These are phyloP conservation scores for Microdochium paspali DNA, from an alignment of 2,329 filamentous ascomycete species.

Conservation along the genomic window DNA sequence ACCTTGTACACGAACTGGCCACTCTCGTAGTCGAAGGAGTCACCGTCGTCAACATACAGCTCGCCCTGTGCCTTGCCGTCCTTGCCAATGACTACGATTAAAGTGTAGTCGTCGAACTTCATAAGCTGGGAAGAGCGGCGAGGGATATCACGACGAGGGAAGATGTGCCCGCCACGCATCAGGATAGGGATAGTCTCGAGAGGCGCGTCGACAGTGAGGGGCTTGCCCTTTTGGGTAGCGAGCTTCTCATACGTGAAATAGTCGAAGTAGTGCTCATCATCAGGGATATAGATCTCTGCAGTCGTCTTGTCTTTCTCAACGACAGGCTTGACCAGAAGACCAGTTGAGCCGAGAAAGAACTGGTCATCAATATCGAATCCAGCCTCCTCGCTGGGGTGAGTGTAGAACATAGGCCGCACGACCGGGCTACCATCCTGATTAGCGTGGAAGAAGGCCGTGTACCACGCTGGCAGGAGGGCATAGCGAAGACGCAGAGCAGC, in stretches of 20 bases:
- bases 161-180: slow-evolving; percentile 87
- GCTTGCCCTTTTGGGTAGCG: slow-evolving; percentile 58
- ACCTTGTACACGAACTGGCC: slow-evolving; percentile 82
- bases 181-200: slow-evolving; percentile 81
- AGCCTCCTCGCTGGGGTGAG: slow-evolving; percentile 74
- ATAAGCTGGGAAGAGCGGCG: slow-evolving; percentile 80
- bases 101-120: slow-evolving; percentile 90
- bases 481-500: slow-evolving; percentile 84
- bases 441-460: slow-evolving; percentile 91
- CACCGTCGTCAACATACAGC: slow-evolving; percentile 87
- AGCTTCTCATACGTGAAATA: slow-evolving; percentile 84
- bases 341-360: slow-evolving; percentile 81
- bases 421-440: slow-evolving; percentile 77
- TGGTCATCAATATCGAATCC: slow-evolving; percentile 91
- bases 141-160: slow-evolving; percentile 81
- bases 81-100: slow-evolving; percentile 65
- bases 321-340: slow-evolving; percentile 87
- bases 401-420: slow-evolving; percentile 85
- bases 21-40: slow-evolving; percentile 78
- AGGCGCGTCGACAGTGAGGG: slow-evolving; percentile 62
- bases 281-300: slow-evolving; percentile 77
- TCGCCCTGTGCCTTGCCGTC: slow-evolving; percentile 65
- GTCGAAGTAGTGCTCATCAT: slow-evolving; percentile 85
- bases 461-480: slow-evolving; percentile 84
- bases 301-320: slow-evolving; percentile 65